Conservation (phyloP, 441 rosid species). For the Sinapis alba region DNA sequence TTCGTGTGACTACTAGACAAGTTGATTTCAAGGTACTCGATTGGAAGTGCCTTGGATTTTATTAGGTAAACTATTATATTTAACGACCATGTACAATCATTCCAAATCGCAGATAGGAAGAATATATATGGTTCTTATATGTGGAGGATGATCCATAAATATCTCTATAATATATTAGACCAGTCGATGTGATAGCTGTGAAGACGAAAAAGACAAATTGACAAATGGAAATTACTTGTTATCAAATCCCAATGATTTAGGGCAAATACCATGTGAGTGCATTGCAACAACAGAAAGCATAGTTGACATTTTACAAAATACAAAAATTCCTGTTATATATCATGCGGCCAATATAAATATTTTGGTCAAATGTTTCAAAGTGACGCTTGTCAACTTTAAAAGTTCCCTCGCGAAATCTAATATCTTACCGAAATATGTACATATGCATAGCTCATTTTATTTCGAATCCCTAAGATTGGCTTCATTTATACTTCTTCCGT, state of each 20-base stretch:
- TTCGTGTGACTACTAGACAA: not conserved
- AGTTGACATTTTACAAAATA: slow-evolving; percentile 26
- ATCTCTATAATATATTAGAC: slow-evolving; percentile 2
- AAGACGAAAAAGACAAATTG: slow-evolving; percentile 26
- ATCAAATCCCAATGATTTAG: slow-evolving; percentile 40
- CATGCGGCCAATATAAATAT: slow-evolving; percentile 23
- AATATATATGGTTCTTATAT: slow-evolving; percentile 2
- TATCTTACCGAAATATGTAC: slow-evolving; percentile 33
- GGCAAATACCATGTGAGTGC: slow-evolving; percentile 30
- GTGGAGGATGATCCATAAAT: slow-evolving; percentile 23
- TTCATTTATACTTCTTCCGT: too few relatives aligned
- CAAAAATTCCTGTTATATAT: slow-evolving; percentile 4
- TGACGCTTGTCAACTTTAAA: slow-evolving; percentile 36
- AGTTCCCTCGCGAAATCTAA: slow-evolving; percentile 20
- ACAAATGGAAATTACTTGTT: slow-evolving; percentile 18
- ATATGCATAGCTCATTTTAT: not conserved
- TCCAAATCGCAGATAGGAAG: not conserved
- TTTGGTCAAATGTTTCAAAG: slow-evolving; percentile 35
- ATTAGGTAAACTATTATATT: not conserved
- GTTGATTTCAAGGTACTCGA: slow-evolving; percentile 19
- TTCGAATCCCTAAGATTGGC: not conserved
- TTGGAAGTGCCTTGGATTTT: slow-evolving; percentile 22
- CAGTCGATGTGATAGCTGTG: slow-evolving; percentile 31
- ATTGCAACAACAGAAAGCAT: slow-evolving; percentile 28
- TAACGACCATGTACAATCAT: slow-evolving; percentile 7